Base-by-base conservation (phyloP, 768 basidiomycete species). In the Lactarius indigo region DNA sequence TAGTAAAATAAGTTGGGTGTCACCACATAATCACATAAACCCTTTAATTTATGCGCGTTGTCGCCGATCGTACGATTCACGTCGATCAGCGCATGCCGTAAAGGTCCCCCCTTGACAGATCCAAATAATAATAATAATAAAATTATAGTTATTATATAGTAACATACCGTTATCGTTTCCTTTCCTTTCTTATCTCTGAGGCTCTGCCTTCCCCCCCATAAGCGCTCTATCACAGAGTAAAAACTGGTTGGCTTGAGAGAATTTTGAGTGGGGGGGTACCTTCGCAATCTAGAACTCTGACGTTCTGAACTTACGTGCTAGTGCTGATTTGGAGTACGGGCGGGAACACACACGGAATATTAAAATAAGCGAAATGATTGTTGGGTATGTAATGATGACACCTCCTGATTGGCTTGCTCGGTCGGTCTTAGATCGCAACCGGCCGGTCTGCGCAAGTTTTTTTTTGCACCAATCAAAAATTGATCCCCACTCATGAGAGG, bases 61-160 rank as follows among this genome's bases (percentile, higher is more conserved):
- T 66, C 57, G 57, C 65, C 65, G 61, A 66, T 63, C 65, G 37
- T 47, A 54, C 12, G 37, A 66, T 58, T 66, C 61, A 28, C 57
- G 65, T 66, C 65, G 61, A 66, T 66, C 65, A 50, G 47, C 37
- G 61, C 17, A 37, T 61, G 35, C 44, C 55, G n/a, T 61, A 61
- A 61, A 3, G 35, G 10, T 2, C 8, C 0, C 23, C 41, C 41
- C 47, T 50, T 50, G 23, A 50, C 47, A 50, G 47, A 44, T 42
- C 20, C 42, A 20, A 44, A 50, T 13, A 47, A 12, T 47, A 13
- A 23, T 23, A 50, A 50, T 50, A 50, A 23, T 47, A 23, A 23
- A 44, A 20, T 44, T 20, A n/a, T 44, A n/a, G 18, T 44, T 44
- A 23, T 5, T 5, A 23, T 12, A 3, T n/a, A 1, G n/a, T 47